phyloP scores from a whole-genome alignment of 805 yeast genomes.

The Citeromyces matritensis region DNA sequence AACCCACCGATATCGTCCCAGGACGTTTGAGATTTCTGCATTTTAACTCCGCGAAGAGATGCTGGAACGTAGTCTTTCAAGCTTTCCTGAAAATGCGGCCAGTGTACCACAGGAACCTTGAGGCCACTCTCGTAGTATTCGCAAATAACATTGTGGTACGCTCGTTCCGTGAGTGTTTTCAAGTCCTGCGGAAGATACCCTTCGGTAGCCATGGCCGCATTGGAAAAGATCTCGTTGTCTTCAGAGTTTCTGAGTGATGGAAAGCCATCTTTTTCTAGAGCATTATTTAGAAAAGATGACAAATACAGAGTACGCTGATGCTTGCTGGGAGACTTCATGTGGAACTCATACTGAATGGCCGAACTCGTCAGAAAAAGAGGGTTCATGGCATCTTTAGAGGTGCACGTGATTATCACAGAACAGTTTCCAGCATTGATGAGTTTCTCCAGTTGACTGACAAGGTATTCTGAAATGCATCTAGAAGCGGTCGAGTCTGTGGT shows the following conservation, averaged over 20 bases:
- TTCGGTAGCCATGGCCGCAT: conserved; percentile 60
- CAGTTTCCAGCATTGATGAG: conserved; percentile 32
- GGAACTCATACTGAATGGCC: conserved; percentile 46
- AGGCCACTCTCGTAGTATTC: conserved; percentile 1
- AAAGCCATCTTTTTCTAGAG: conserved; percentile 17
- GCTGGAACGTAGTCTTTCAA: conserved; percentile 65
- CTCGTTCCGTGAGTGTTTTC: conserved; percentile 54
- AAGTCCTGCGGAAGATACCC: conserved; percentile 83
- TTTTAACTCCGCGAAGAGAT: conserved; percentile 71
- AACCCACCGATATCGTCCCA: conserved; percentile 93
- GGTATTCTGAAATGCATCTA: conserved; percentile 47
- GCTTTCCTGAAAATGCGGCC: conserved; percentile 35
- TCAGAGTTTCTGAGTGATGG: too few relatives aligned
- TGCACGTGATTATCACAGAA: conserved; percentile 46
- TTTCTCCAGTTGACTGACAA: conserved; percentile 27
- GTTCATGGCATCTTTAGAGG: conserved; percentile 52
- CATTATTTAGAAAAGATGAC: conserved; percentile 8
- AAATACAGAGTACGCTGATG: conserved; percentile 35
- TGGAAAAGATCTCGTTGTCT: conserved; percentile 22
- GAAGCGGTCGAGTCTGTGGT: conserved; percentile 22
- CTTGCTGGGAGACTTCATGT: conserved; percentile 57
- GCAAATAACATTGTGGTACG: conserved; percentile 33
- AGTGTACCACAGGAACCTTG: background rate
- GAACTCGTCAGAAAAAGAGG: conserved; percentile 49
- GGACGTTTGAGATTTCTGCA: conserved; percentile 57